These are phyloP conservation scores for Clavispora fructus DNA, from an alignment of 805 yeast species.

Conservation along the genomic window DNA sequence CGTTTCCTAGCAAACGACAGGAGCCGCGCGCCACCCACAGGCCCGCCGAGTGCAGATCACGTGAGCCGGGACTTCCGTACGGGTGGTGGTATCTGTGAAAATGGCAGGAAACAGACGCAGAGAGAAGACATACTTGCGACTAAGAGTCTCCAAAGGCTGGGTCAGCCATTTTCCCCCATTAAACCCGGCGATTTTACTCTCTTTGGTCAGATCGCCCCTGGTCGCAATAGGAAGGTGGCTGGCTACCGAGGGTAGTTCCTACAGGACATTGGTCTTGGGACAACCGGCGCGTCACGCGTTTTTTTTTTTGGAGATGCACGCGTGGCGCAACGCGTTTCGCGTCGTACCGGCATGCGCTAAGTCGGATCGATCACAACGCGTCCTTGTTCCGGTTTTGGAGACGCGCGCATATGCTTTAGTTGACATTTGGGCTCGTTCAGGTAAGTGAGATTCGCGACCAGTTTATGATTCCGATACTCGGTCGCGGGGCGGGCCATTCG, in stretches of 20 bases:
- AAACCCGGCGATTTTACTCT: background rate
- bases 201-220: background rate
- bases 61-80: background rate
- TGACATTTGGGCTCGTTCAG: background rate
- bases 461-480: background rate
- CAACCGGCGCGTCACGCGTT: background rate
- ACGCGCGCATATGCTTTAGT: background rate
- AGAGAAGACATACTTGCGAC: background rate
- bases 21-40: background rate
- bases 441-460: background rate
- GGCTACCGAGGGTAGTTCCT: background rate
- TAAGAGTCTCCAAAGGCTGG: no score
- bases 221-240: background rate
- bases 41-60: background rate
- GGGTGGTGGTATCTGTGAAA: no score
- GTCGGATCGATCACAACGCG: background rate
- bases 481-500: background rate
- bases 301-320: background rate
- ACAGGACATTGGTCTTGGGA: background rate
- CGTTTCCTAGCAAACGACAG: background rate
- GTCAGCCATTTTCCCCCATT: background rate
- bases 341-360: background rate
- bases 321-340: background rate
- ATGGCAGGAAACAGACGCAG: no score
- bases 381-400: background rate